Percentiles rank a stretch among this genome's conserved stretches.
phyloP scores from a whole-genome alignment of 2,329 filamentous ascomycete species.

The Aspergillus thermomutatus region DNA sequence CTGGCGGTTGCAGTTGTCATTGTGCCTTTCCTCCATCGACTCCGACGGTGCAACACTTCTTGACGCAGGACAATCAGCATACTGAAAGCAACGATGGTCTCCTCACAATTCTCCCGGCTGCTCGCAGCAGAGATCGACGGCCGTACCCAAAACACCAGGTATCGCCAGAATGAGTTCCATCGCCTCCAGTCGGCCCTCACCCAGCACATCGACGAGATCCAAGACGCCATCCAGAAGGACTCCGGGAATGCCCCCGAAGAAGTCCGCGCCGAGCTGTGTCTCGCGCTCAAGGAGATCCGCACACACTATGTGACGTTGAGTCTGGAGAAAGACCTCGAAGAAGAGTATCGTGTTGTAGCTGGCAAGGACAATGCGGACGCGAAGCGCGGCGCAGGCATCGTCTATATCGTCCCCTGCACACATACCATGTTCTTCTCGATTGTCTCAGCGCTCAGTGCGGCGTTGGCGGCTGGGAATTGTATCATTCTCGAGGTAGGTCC shows the following conservation, averaged over 20 bases:
- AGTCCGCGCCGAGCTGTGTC: slow-evolving; percentile 25
- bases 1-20: too few species aligned
- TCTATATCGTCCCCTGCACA: slow-evolving; percentile 47
- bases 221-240: slow-evolving; percentile 31
- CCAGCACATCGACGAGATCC: slow-evolving; percentile 25
- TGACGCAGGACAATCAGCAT: background rate
- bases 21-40: too few species aligned
- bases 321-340: slow-evolving; percentile 15
- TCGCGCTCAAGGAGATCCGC: slow-evolving; percentile 26
- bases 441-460: slow-evolving; percentile 44
- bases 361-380: slow-evolving; percentile 17
- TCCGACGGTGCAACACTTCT: too few species aligned
- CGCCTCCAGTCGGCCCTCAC: slow-evolving; percentile 33
- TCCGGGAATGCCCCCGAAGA: slow-evolving; percentile 29
- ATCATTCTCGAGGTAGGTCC: slow-evolving; percentile 46
- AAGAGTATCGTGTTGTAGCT: slow-evolving; percentile 22
- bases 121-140: slow-evolving; percentile 37
- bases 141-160: slow-evolving; percentile 36
- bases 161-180: slow-evolving; percentile 39
- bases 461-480: slow-evolving; percentile 52
- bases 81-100: slow-evolving; percentile 6
- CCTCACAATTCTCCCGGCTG: slow-evolving; percentile 24
- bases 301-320: slow-evolving; percentile 22
- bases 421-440: slow-evolving; percentile 51
- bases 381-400: slow-evolving; percentile 20